phyloP scores from a whole-genome alignment of 805 yeast species.

The Candida mattraensis region DNA sequence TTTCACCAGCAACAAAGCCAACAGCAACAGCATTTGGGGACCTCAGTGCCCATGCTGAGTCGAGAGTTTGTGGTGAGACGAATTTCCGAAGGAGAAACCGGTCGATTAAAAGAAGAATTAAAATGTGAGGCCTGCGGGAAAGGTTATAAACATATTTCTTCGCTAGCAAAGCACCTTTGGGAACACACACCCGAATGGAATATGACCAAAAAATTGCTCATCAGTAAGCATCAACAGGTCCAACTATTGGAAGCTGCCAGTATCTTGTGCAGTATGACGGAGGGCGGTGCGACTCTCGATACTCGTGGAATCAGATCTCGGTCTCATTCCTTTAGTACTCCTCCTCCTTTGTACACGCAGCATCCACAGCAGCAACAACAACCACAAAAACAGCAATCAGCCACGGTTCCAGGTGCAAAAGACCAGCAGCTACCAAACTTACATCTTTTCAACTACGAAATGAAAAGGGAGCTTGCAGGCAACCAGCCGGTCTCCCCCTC shows the following conservation, averaged over 20 bases:
- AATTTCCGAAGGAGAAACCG: constrained; percentile 83
- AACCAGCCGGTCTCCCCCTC: constrained; percentile 14
- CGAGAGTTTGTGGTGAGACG: constrained; percentile 79
- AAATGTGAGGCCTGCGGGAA: constrained; percentile 91
- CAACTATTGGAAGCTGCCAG: constrained; percentile 78
- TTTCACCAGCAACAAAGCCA: constrained; percentile 16
- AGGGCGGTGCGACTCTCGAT: constrained; percentile 25
- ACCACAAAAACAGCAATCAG: constrained; percentile 7
- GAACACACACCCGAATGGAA: constrained; percentile 96
- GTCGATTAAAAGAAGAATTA: constrained; percentile 78
- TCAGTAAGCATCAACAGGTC: constrained; percentile 87
- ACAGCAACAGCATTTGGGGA: constrained; percentile 29
- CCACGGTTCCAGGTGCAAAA: background rate
- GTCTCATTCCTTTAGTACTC: constrained; percentile 20
- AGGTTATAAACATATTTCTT: constrained; percentile 84
- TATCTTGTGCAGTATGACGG: constrained; percentile 74
- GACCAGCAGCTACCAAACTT: no score
- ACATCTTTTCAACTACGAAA: no score
- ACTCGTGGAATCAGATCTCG: constrained; percentile 17
- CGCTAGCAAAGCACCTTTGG: constrained; percentile 89
- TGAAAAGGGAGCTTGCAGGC: no score
- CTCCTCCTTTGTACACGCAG: constrained; percentile 17
- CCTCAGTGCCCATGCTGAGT: constrained; percentile 38
- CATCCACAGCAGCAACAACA: constrained; percentile 10
- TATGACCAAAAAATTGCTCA: constrained; percentile 74